Percentiles rank a stretch among this genome's conserved stretches.
Conservation (phyloP, 495 filamentous ascomycete species). For the Ramalina peruviana region DNA sequence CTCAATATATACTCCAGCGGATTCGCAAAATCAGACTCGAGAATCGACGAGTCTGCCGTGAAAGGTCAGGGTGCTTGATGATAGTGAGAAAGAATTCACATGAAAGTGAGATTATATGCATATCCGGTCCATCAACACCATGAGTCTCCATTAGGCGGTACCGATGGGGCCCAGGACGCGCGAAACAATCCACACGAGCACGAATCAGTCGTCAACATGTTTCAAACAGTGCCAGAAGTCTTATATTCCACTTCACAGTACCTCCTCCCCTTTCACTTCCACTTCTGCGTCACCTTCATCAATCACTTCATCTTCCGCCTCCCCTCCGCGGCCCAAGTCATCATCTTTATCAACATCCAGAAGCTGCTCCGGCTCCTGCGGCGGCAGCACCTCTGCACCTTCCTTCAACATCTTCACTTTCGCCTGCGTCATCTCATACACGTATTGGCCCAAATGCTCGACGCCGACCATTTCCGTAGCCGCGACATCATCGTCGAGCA, state of each 20-base stretch:
- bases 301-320: neutral
- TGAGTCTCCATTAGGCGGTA: neutral
- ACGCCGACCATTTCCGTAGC: constrained; percentile 66
- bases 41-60: too few species aligned
- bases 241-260: neutral
- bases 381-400: constrained; percentile 23
- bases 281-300: neutral
- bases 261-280: neutral
- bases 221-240: neutral
- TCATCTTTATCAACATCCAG: constrained; percentile 24
- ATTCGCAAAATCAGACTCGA: too few species aligned
- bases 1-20: too few species aligned
- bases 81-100: too few species aligned
- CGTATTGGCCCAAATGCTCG: constrained; percentile 93
- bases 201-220: neutral
- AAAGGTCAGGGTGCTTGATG: too few species aligned
- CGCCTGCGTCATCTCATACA: constrained; percentile 89
- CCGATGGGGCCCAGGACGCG: neutral
- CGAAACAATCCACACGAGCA: neutral
- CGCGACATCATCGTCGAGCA: constrained; percentile 42
- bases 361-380: constrained; percentile 25
- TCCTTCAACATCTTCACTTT: constrained; percentile 53
- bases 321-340: constrained; percentile 23
- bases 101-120: neutral
- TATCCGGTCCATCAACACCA: neutral